These are phyloP conservation scores for Scleroderma bovista DNA, from an alignment of 768 basidiomycete genomes.

Conservation along the genomic window DNA sequence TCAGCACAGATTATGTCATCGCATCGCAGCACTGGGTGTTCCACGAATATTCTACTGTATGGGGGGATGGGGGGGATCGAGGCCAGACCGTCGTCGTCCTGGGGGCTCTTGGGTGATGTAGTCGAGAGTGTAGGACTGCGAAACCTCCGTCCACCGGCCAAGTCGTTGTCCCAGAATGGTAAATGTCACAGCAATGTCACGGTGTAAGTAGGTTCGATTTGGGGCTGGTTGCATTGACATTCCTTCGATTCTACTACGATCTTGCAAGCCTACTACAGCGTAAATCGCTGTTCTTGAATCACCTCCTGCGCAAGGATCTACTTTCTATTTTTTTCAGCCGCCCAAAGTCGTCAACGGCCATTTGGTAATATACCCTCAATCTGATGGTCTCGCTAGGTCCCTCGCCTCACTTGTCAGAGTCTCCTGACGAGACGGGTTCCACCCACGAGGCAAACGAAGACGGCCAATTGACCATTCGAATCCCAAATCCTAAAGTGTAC, in stretches of 20 bases:
- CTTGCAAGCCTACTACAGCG: background rate
- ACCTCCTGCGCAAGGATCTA: background rate
- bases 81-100: no score
- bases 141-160: background rate
- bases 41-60: no score
- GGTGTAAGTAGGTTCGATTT: constrained; percentile 32
- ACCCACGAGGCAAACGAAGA: constrained; percentile 41
- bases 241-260: constrained; percentile 19
- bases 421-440: constrained; percentile 26
- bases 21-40: no score
- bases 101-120: no score
- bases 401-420: constrained; percentile 29
- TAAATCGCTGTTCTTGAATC: constrained; percentile 4
- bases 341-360: constrained; percentile 8
- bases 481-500: constrained; percentile 62
- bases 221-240: constrained; percentile 15
- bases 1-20: no score
- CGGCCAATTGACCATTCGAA: constrained; percentile 54
- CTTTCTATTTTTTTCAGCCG: background rate
- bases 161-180: constrained; percentile 1
- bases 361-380: constrained; percentile 4
- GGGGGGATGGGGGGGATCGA: no score
- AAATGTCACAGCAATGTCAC: constrained; percentile 33
- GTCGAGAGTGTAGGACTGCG: no score
- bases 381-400: constrained; percentile 2